Base-by-base conservation (phyloP, 495 filamentous ascomycete species). In the Thermothielavioides terrestris region DNA sequence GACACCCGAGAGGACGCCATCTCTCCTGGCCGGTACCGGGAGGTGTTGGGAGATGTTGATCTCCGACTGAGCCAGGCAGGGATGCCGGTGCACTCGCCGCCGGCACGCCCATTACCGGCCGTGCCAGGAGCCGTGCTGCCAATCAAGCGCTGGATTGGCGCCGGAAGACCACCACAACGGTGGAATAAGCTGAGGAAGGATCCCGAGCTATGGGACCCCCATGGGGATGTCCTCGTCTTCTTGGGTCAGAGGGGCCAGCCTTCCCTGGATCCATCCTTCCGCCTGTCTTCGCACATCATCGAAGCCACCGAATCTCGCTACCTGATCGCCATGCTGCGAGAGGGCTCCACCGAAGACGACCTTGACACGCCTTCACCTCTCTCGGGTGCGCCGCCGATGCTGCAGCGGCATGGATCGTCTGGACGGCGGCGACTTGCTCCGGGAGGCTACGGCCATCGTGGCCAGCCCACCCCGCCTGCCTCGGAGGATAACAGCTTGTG, bases 181-280 rank as follows among this genome's bases (percentile, higher is more conserved):
- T 79, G 76, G 76, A 76, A 73, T 44, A 77, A 77, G 52, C 55
- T 77, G 23, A 65, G 71, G 2, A 75, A 80, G 61, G 79, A 84
- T 52, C 74, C 77, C 18, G 80, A 83, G 42, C 60, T 84, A 8
- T 84, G 79, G 78, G 77, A 82, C 61, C 70, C 71, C 2, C 73
- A 75, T 40, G 81, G 79, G 20, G 79, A 84, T 53, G 81, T 80
- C 5, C 59, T 82, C 10, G 69, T 84, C 10, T 83, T 74, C 53
- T 72, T 84, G 39, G 70, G 71, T 15, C 62, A 62, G 30, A 66
- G 59, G 37, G 68, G 65, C 18, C 62, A 72, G 32, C 48, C 58
- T 5, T 66, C 69, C 10, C 64, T 71, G 10, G 69, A 70, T 23
- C 75, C 80, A 2, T 81, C 78, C 12, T 79, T 83, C 48, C 67